Evolutionary conservation across 2,329 filamentous ascomycete species (phyloP).

Genomic region (Botrytis sinoallii): DNA sequence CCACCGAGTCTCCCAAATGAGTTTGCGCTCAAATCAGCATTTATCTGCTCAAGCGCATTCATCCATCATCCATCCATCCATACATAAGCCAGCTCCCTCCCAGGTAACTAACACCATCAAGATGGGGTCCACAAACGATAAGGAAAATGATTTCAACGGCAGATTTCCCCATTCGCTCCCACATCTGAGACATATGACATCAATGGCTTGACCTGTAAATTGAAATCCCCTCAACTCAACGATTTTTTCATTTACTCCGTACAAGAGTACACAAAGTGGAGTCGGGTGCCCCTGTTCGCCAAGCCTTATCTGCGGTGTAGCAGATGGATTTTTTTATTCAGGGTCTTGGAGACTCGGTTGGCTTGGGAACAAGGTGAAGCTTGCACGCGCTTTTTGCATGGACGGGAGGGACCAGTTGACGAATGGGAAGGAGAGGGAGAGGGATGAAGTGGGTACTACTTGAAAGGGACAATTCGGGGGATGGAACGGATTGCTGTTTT

Average conservation of each 20-base stretch:
- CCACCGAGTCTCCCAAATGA: too few species aligned
- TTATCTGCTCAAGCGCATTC: background rate
- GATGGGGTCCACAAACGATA: background rate
- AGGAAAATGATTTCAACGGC: background rate
- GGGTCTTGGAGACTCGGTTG: background rate
- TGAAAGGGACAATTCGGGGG: background rate
- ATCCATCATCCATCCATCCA: background rate
- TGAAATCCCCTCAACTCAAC: background rate
- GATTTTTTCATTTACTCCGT: background rate
- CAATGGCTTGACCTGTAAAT: background rate
- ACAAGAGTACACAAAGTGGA: background rate
- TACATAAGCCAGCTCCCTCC: too few species aligned
- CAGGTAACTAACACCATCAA: background rate
- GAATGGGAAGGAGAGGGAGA: background rate
- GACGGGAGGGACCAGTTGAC: background rate
- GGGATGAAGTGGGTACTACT: background rate
- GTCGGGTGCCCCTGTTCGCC: background rate
- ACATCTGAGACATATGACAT: constrained; percentile 6
- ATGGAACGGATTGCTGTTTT: background rate
- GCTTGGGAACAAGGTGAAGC: background rate
- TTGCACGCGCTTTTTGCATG: background rate
- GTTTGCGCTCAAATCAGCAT: too few species aligned
- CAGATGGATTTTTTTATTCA: background rate
- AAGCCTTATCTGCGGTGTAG: background rate
- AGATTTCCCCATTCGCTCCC: background rate